Evolutionary conservation across 2,329 filamentous ascomycete genomes (phyloP).

Genomic region (Fusarium metavorans): DNA sequence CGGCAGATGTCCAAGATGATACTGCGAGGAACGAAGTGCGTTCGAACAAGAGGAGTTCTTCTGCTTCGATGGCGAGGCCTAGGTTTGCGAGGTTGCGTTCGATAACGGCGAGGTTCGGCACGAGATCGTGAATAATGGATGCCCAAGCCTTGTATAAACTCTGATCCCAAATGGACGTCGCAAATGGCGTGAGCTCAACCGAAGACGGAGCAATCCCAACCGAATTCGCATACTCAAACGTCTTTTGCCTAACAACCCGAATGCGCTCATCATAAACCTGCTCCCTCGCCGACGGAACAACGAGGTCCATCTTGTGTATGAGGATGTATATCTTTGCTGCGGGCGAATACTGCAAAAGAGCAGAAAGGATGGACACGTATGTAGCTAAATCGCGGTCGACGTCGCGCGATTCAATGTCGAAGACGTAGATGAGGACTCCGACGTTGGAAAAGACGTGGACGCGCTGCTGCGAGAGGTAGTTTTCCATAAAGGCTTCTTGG

Average conservation of each 20-base stretch:
- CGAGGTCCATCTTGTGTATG: conserved; percentile 98
- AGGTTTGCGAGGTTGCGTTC: conserved; percentile 87
- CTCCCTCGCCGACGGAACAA: conserved; percentile 82
- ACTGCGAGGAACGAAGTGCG: conserved; percentile 96
- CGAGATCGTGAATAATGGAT: conserved; percentile 95
- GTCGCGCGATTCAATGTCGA: conserved; percentile 96
- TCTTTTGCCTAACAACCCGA: conserved; percentile 80
- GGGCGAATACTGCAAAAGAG: conserved; percentile 85
- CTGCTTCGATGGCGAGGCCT: conserved; percentile 87
- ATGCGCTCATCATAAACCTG: conserved; percentile 88
- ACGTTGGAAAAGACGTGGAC: conserved; percentile 97
- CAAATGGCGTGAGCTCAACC: conserved; percentile 85
- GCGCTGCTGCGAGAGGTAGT: conserved; percentile 95
- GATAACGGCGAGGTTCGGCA: conserved; percentile 92
- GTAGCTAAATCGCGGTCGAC: conserved; percentile 93
- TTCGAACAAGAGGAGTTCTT: conserved; percentile 95
- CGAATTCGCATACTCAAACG: conserved; percentile 63
- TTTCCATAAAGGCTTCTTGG: conserved; percentile 98
- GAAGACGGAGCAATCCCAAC: conserved; percentile 48
- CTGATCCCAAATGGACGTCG: conserved; percentile 98
- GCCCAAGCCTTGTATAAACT: conserved; percentile 98
- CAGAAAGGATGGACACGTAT: conserved; percentile 90
- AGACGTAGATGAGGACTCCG: conserved; percentile 98
- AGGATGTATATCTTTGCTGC: conserved; percentile 90
- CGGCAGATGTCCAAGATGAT: conserved; percentile 85